Conservation (phyloP, 2,329 filamentous ascomycete species). For the Stagonosporopsis chrysanthemi region DNA sequence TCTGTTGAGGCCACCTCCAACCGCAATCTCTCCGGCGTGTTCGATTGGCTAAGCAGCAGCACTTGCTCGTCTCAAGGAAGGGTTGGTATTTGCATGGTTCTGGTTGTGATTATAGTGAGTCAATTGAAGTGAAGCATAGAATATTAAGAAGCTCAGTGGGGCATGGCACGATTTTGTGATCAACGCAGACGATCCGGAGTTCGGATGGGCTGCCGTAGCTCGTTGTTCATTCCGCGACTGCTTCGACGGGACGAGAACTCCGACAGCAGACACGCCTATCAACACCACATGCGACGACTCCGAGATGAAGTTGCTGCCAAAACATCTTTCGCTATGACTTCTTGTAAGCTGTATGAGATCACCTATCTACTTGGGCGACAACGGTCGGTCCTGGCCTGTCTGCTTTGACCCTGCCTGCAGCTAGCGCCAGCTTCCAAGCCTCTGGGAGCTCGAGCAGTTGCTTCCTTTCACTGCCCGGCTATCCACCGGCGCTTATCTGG, state of each 20-base stretch:
- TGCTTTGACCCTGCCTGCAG: background rate
- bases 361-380: too few relatives aligned
- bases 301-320: background rate
- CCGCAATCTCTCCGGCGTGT: background rate
- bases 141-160: background rate
- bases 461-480: background rate
- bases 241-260: background rate
- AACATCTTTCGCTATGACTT: background rate
- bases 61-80: background rate
- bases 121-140: background rate
- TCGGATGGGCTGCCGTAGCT: slow-evolving; percentile 11
- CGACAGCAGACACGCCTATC: background rate
- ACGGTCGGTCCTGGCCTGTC: background rate
- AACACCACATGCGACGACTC: background rate
- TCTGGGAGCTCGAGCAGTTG: background rate
- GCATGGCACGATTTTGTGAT: slow-evolving; percentile 4
- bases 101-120: background rate
- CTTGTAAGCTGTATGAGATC: background rate
- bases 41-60: background rate
- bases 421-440: background rate
- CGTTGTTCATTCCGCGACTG: slow-evolving; percentile 1
- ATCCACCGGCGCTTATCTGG: background rate
- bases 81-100: background rate
- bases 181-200: slow-evolving; percentile 3
- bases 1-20: slow-evolving; percentile 1